A percentile compares a stretch with the other conserved stretches of the same genome.
Conservation (phyloP, 805 yeast species). For the Grigorovia humatica region DNA sequence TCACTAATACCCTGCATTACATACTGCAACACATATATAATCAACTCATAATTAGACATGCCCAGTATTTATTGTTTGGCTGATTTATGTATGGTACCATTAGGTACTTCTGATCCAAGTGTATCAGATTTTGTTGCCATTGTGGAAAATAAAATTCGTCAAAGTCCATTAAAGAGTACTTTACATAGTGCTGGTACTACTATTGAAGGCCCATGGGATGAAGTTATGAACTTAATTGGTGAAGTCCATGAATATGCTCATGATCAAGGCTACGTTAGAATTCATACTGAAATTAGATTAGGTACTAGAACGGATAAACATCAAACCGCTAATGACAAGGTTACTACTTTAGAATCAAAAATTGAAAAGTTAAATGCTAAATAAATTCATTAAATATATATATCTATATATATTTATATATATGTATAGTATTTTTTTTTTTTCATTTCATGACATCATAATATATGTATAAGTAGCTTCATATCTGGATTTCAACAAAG, state of each 20-base stretch:
- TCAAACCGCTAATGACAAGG: constrained; percentile 65
- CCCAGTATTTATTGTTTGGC: constrained; percentile 55
- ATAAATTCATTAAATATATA: not conserved
- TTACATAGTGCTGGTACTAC: constrained; percentile 92
- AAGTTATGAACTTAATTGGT: constrained; percentile 72
- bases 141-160: constrained; percentile 53
- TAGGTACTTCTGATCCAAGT: constrained; percentile 71
- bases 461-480: too few relatives aligned
- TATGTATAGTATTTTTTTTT: too few relatives aligned
- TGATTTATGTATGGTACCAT: constrained; percentile 79
- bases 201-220: constrained; percentile 86
- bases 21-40: not conserved
- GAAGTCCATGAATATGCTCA: constrained; percentile 66
- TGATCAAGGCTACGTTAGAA: constrained; percentile 58
- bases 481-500: too few relatives aligned
- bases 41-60: not conserved
- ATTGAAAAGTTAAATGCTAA: constrained; percentile 15
- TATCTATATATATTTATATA: not conserved
- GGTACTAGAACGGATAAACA: constrained; percentile 75
- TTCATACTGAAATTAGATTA: constrained; percentile 77
- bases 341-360: constrained; percentile 52
- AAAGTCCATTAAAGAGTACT: constrained; percentile 52
- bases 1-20: too few relatives aligned
- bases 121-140: constrained; percentile 73
- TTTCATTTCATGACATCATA: too few relatives aligned